Evolutionary conservation across 305 asterid genomes (phyloP).

Genomic region (Ajuga reptans): DNA sequence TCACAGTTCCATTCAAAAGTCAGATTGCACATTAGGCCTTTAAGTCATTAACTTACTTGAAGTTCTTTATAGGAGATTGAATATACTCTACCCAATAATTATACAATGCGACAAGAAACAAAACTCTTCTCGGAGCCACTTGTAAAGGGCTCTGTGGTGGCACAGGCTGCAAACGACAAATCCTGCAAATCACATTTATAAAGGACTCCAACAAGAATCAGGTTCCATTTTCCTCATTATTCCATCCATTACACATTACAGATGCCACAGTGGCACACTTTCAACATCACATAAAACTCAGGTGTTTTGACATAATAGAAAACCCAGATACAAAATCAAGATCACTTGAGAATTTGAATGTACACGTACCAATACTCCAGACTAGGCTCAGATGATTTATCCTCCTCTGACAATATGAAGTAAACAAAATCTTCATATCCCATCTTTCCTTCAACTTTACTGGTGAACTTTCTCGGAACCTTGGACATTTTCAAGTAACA

Average conservation of each 20-base stretch:
- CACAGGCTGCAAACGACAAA: constrained; percentile 2
- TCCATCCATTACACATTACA: constrained; percentile 1
- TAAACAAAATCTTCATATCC: constrained; percentile 97
- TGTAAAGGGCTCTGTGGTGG: background rate
- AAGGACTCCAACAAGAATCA: background rate
- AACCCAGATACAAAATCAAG: background rate
- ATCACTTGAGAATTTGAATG: constrained; percentile 13
- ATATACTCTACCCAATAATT: background rate
- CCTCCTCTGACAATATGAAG: constrained; percentile 98
- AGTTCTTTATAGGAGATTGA: background rate
- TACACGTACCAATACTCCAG: constrained; percentile 81
- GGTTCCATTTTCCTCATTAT: constrained; percentile 13
- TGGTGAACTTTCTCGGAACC: constrained; percentile 94
- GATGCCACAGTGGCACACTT: background rate
- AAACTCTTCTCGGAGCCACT: background rate
- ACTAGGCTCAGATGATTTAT: constrained; percentile 90
- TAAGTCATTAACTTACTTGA: background rate
- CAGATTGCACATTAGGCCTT: background rate
- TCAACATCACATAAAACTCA: background rate
- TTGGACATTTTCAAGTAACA: constrained; percentile 30
- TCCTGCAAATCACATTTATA: background rate
- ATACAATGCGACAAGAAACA: background rate
- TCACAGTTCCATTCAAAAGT: background rate
- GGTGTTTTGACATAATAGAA: background rate
- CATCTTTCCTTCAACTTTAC: constrained; percentile 98